Base-by-base conservation (phyloP, 177 flowering plant genomes). In the Vitis hybrid region DNA sequence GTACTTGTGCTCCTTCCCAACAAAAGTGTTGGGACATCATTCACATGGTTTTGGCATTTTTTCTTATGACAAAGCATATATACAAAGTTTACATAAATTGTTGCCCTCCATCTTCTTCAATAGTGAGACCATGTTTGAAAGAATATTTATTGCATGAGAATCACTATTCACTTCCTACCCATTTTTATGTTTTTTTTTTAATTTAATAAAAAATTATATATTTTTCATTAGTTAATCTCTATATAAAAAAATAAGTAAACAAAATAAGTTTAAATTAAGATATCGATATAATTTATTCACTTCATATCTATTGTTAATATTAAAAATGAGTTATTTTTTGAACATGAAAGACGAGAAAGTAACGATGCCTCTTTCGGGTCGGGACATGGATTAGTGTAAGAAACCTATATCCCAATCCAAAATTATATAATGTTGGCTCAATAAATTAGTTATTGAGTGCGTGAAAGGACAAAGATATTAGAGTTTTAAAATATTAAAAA, bases 181-280 rank as follows among this genome's bases (percentile, higher is more conserved):
- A 14, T 55, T 13, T 4, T 4, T 22, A 22, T 22, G 24, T 22
- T 22, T 22, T 22, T 22, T 22, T 22, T 2, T 20, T 1, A 24
- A 0, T 24, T 24, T 24, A 24, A 24, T 24, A 3, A 28, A 28
- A 28, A 28, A 28, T 28, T 28, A 28, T 28, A 28, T 28, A 4
- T 0, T 28, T 28, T 28, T 28, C 1, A 28, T 28, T 28, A 28
- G 0, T 28, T 28, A 28, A 28, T 28, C 31, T 3, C 4, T 28
- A 24, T 24, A 24, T 24, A 3, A 24, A 24, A 24, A 28, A 28
- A 28, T 28, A 28, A 28, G 31, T 0, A 28, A 28, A 28, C 0
- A 28, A 0, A 28, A 28, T 28, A 28, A 28, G 0, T 28, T 4
- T 28, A 0, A 28, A 28, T 0, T 0, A 28, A 3, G 4, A 28